Evolutionary conservation across 208 protist species (phyloP), one percentile per base, ranked within the genome.

Genomic region (Histomonas meleagridis): DNA sequence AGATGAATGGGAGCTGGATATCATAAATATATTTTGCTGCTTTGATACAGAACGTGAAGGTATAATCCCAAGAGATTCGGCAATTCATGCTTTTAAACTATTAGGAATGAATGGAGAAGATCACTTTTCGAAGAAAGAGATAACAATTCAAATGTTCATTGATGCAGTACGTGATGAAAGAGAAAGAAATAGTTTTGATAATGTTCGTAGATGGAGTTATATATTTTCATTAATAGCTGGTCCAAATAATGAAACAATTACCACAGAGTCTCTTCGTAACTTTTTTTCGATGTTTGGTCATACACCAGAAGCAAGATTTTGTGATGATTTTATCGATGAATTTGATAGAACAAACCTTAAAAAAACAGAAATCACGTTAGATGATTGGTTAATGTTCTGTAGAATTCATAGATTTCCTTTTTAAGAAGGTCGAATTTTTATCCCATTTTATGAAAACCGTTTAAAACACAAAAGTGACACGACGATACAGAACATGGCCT

Each of bases 251-350:
- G 70, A 81, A 10, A 81, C 35, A 21, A 81, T 81, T 23, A 51
- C 70, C 12, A 23, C 51, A n/a, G 70, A 81, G 21, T 51, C 21
- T 4, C 9, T 81, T 23, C 70, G 51, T 10, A 21, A 81, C 7
- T 81, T 81, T 51, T 81, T 81, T 21, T 18, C n/a, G 0, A 51
- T 46, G n/a, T 81, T 81, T 43, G 70, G 70, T 1, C 70, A 81
- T 51, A 43, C 35, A 23, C 70, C 70, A 23, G 18, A 81, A 46
- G 10, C n/a, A n/a, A 48, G n/a, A 14, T 81, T 51, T 81, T 81
- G 70, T 43, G 70, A 81, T 32, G 70, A 81, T 28, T 81, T 81
- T 51, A 81, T 81, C 21, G 70, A 81, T 81, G 70, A 81, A 81
- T 81, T 81, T 51, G 70, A 81, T 51, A 48, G 70, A 51, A 35